Evolutionary conservation across 371 early-diverging fungal species (phyloP).

Genomic region (Apophysomyces trapeziformis): DNA sequence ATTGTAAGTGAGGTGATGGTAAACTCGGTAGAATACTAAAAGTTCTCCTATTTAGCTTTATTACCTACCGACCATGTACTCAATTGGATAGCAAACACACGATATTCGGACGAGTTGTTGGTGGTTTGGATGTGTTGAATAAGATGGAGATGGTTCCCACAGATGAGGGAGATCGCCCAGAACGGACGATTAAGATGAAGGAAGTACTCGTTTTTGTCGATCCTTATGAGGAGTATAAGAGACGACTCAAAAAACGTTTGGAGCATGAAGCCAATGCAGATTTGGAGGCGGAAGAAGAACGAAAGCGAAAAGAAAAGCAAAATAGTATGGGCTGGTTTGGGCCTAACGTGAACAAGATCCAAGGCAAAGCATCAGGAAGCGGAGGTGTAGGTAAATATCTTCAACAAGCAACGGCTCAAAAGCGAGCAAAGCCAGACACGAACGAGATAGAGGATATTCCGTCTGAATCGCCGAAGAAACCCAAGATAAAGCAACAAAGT

Average conservation of each 20-base stretch:
- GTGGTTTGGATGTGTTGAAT: conserved; percentile 81
- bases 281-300: conserved; percentile 47
- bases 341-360: conserved; percentile 52
- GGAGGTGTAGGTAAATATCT: conserved; percentile 75
- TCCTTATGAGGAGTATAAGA: conserved; percentile 81
- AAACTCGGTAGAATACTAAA: not conserved
- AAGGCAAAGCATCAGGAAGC: conserved; percentile 20
- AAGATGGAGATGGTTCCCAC: conserved; percentile 80
- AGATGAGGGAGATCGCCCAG: conserved; percentile 75
- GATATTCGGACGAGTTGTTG: conserved; percentile 86
- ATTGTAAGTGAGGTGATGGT: conserved; percentile 66
- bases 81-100: conserved; percentile 94
- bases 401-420: conserved; percentile 33
- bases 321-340: conserved; percentile 78
- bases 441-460: conserved; percentile 18
- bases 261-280: conserved; percentile 49
- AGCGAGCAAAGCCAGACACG: not conserved
- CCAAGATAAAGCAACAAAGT: conserved; percentile 10
- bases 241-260: conserved; percentile 57
- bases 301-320: conserved; percentile 48
- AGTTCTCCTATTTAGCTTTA: conserved; percentile 62
- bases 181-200: conserved; percentile 71
- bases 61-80: conserved; percentile 78
- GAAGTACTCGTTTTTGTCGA: conserved; percentile 81
- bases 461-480: conserved; percentile 39